A percentile compares a stretch with the other conserved stretches of the same genome.
phyloP scores from a whole-genome alignment of 495 filamentous ascomycete genomes.

The Aspergillus homomorphus region DNA sequence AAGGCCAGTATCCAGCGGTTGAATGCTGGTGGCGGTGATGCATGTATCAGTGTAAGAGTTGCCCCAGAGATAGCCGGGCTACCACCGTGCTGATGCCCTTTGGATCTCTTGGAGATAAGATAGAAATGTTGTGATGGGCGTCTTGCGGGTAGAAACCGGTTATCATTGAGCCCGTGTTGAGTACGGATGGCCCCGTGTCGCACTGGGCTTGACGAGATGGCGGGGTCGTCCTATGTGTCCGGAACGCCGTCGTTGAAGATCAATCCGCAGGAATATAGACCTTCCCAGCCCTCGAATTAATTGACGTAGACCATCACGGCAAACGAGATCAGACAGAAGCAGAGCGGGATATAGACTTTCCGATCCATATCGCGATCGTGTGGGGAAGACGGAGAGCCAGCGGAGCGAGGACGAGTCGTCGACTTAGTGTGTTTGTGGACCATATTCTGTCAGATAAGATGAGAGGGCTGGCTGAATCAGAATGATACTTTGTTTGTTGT shows the following conservation, averaged over 20 bases:
- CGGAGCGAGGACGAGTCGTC: slow-evolving; percentile 17
- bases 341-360: slow-evolving; percentile 41
- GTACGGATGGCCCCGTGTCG: background rate
- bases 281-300: slow-evolving; percentile 10
- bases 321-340: slow-evolving; percentile 45
- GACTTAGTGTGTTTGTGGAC: slow-evolving; percentile 16
- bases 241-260: background rate
- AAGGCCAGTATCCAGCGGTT: background rate
- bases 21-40: background rate
- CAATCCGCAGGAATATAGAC: background rate
- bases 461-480: background rate
- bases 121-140: background rate
- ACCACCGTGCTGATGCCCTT: background rate
- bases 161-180: background rate
- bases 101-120: background rate
- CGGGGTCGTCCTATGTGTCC: background rate
- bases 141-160: background rate
- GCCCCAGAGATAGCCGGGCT: background rate
- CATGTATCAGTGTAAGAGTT: background rate
- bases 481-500: background rate
- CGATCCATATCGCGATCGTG: slow-evolving; percentile 34
- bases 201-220: background rate
- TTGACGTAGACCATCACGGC: slow-evolving; percentile 42
- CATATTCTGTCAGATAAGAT: slow-evolving; percentile 19
- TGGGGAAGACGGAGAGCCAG: slow-evolving; percentile 14